These are phyloP conservation scores for Cyberlindnera subsufficiens DNA, from an alignment of 805 yeast species.

Conservation along the genomic window DNA sequence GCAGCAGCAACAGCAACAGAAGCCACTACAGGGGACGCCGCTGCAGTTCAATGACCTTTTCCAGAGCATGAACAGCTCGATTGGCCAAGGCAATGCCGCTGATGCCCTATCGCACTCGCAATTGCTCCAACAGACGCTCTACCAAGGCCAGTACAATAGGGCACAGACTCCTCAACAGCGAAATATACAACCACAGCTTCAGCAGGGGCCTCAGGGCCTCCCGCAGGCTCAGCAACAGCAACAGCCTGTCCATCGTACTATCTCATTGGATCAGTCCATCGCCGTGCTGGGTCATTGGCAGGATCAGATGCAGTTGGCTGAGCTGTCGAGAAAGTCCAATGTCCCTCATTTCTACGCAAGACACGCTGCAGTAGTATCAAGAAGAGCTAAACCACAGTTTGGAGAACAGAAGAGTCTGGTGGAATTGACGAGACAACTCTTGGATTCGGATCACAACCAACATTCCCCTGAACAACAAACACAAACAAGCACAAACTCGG, in stretches of 20 bases:
- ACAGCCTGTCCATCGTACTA: constrained; percentile 13
- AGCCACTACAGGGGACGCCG: constrained; percentile 13
- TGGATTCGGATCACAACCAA: constrained; percentile 22
- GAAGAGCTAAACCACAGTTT: constrained; percentile 27
- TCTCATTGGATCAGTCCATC: constrained; percentile 29
- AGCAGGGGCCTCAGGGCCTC: constrained; percentile 20
- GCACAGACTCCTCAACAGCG: constrained; percentile 27
- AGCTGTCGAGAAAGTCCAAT: constrained; percentile 60
- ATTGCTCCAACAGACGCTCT: constrained; percentile 33
- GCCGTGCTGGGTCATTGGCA: constrained; percentile 57
- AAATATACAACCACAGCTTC: constrained; percentile 24
- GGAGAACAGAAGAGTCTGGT: constrained; percentile 20
- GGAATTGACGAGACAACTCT: constrained; percentile 34
- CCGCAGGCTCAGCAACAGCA: constrained; percentile 26
- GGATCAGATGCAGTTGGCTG: constrained; percentile 71
- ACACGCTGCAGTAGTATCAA: constrained; percentile 65
- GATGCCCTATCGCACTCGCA: constrained; percentile 29
- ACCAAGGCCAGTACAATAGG: constrained; percentile 32
- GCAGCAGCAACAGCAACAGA: constrained; percentile 14
- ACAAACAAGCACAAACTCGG: constrained; percentile 10
- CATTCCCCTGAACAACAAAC: constrained; percentile 6
- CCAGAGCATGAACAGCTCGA: constrained; percentile 14
- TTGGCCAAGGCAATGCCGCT: constrained; percentile 3
- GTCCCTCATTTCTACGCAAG: constrained; percentile 81
- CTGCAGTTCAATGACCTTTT: constrained; percentile 20